Evolutionary conservation across 1,284 basidiomycete species (phyloP).

Genomic region (Neolentinus lepideus): DNA sequence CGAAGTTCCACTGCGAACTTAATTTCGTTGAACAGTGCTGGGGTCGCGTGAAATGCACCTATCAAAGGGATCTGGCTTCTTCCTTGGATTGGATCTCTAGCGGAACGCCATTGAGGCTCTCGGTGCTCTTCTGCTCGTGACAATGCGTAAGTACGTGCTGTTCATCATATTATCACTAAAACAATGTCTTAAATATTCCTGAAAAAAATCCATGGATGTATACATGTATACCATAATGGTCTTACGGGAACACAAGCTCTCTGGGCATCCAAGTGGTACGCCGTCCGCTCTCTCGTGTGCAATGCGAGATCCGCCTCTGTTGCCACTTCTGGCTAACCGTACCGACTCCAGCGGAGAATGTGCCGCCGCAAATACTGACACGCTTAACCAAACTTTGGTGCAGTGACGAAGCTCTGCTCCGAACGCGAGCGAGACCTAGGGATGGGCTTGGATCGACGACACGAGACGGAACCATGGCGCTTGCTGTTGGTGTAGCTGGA

Average conservation of each 20-base stretch:
- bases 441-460: neutral
- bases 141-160: neutral
- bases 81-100: conserved; percentile 7
- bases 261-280: no score
- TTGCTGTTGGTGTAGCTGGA: neutral
- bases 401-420: neutral
- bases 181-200: neutral
- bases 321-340: neutral
- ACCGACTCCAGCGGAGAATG: neutral
- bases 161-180: neutral
- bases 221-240: no score
- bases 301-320: neutral
- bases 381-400: neutral
- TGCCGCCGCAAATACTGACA: neutral
- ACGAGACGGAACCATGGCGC: neutral
- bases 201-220: no score
- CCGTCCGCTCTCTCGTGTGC: neutral
- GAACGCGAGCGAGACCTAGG: neutral
- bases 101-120: conserved; percentile 6
- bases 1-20: conserved; percentile 4
- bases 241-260: conserved; percentile 1
- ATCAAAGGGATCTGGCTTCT: conserved; percentile 5
- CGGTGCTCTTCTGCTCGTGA: neutral
- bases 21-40: conserved; percentile 12
- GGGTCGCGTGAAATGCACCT: conserved; percentile 12